A percentile compares a stretch with the other conserved stretches of the same genome.
These are phyloP conservation scores for Cucumis variabilis DNA, from an alignment of 331 rosid species.

Conservation along the genomic window DNA sequence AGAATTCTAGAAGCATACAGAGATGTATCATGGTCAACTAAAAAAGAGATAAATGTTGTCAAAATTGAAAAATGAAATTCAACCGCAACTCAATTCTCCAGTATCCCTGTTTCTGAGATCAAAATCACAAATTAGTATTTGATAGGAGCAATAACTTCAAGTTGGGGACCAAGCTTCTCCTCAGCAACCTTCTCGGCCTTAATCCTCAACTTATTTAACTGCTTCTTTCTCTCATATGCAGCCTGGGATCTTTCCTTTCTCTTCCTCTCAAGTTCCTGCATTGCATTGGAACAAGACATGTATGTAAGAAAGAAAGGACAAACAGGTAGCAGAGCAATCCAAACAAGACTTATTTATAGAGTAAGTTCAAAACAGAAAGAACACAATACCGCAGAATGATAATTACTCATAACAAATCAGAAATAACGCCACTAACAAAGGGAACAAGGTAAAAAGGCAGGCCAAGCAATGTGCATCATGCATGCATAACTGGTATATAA, in stretches of 20 bases:
- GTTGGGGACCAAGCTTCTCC: conserved; percentile 69
- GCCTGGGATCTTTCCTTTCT: conserved; percentile 63
- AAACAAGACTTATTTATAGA: neutral
- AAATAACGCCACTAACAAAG: neutral
- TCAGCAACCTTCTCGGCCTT: conserved; percentile 68
- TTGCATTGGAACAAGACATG: conserved; percentile 28
- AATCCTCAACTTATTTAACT: conserved; percentile 53
- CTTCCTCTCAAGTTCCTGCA: conserved; percentile 76
- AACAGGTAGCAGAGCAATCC: neutral
- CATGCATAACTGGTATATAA: neutral
- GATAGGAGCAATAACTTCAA: conserved; percentile 62
- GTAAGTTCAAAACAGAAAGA: neutral
- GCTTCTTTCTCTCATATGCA: conserved; percentile 69
- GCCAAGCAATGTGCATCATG: neutral
- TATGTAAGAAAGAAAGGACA: neutral
- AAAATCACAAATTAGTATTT: conserved; percentile 49
- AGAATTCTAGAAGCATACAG: conserved; percentile 22
- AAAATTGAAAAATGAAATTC: conserved; percentile 14
- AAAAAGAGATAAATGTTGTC: neutral
- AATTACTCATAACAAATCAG: too few relatives aligned
- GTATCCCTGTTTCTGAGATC: neutral
- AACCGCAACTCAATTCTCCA: conserved; percentile 27
- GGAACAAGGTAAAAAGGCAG: neutral
- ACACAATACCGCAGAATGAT: too few relatives aligned
- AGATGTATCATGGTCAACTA: conserved; percentile 30